Conservation (phyloP, 1,139 yeast species). For the Candida sp. region DNA sequence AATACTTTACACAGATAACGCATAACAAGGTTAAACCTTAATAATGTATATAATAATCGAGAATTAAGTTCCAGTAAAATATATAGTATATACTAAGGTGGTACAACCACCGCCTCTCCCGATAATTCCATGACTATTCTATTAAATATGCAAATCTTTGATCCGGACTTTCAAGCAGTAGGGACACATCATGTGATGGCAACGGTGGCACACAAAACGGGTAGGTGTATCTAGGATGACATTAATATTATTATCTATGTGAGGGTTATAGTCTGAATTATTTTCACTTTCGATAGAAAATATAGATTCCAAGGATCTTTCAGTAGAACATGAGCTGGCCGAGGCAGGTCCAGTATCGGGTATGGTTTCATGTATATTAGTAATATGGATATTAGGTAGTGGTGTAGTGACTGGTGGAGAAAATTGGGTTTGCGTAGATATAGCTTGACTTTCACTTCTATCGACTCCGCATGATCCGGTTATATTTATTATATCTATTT, state of each 20-base stretch:
- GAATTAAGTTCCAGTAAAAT: too few species aligned
- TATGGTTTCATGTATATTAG: not conserved
- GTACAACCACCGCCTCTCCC: too few species aligned
- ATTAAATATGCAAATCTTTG: conserved; percentile 23
- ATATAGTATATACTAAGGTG: too few species aligned
- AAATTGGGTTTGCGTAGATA: too few species aligned
- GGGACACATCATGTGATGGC: conserved; percentile 55
- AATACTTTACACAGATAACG: too few species aligned
- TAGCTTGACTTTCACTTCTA: not conserved
- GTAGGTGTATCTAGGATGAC: conserved; percentile 20
- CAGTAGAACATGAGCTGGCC: not conserved
- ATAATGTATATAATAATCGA: too few species aligned
- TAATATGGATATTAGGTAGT: too few species aligned
- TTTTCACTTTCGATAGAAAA: conserved; percentile 1
- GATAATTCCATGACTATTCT: not conserved
- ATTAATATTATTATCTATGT: conserved; percentile 2
- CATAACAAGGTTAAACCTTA: too few species aligned
- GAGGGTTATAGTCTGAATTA: not conserved
- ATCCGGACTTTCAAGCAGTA: conserved; percentile 46
- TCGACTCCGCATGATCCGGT: too few species aligned
- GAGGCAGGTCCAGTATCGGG: conserved; percentile 2
- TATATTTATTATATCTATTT: too few species aligned
- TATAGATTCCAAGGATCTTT: conserved; percentile 1
- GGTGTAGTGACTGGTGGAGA: too few species aligned
- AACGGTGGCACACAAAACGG: conserved; percentile 44